These are phyloP conservation scores for Calycina herbarum DNA, from an alignment of 2,329 filamentous ascomycete genomes.

Conservation along the genomic window DNA sequence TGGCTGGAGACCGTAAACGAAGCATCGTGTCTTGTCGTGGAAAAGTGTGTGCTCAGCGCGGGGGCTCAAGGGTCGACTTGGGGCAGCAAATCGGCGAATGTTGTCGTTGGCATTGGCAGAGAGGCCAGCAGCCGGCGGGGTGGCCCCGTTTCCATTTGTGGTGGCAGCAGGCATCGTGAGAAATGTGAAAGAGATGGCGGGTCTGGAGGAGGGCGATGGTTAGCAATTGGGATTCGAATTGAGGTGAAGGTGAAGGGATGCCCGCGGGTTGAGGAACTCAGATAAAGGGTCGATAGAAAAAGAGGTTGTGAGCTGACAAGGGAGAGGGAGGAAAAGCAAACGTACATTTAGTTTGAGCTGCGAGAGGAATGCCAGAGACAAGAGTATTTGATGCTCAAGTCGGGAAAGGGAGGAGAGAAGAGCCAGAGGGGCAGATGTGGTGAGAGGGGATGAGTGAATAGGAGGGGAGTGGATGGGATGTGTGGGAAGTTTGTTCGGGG, in stretches of 20 bases:
- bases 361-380: conserved; percentile 1
- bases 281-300: neutral
- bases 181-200: conserved; percentile 20
- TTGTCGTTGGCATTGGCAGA: conserved; percentile 90
- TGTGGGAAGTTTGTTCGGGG: conserved; percentile 8
- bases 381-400: conserved; percentile 14
- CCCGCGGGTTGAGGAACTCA: neutral
- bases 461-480: neutral
- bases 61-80: conserved; percentile 89
- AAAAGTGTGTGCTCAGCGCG: conserved; percentile 87
- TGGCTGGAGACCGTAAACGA: conserved; percentile 98
- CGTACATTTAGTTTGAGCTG: conserved; percentile 13
- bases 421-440: too few relatives aligned
- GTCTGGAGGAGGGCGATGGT: conserved; percentile 15
- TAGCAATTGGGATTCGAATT: conserved; percentile 20
- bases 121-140: conserved; percentile 51
- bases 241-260: neutral
- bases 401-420: neutral
- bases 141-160: conserved; percentile 49
- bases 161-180: conserved; percentile 40
- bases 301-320: conserved; percentile 10
- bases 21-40: conserved; percentile 99
- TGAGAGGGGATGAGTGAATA: neutral
- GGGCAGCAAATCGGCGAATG: conserved; percentile 92
- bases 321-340: conserved; percentile 6